Percentiles rank a stretch among this genome's conserved stretches.
phyloP scores from a whole-genome alignment of 768 basidiomycete genomes.

The Suillus placidus region DNA sequence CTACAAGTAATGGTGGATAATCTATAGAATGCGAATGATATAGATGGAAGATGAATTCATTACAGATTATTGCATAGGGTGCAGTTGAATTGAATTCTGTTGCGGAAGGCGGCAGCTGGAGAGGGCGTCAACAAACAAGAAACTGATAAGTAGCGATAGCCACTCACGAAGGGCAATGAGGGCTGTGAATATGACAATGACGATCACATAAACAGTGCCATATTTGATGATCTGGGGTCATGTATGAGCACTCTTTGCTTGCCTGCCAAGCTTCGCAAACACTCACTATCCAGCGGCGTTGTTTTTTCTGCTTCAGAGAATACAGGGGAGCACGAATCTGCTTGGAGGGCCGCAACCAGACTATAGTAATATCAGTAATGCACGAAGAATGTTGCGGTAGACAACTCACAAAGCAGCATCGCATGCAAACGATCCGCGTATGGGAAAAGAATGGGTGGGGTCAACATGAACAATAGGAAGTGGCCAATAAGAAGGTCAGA shows the following conservation, averaged over 20 bases:
- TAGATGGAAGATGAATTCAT: slow-evolving; percentile 34
- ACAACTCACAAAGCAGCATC: slow-evolving; percentile 79
- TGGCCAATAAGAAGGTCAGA: slow-evolving; percentile 91
- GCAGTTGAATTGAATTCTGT: slow-evolving; percentile 62
- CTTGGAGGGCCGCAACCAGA: slow-evolving; percentile 95
- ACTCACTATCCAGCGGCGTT: slow-evolving; percentile 87
- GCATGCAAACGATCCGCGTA: slow-evolving; percentile 93
- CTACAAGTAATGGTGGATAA: slow-evolving; percentile 34
- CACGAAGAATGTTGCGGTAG: background rate
- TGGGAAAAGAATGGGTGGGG: slow-evolving; percentile 85
- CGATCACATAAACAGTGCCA: slow-evolving; percentile 71
- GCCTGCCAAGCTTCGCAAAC: slow-evolving; percentile 5
- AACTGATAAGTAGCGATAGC: slow-evolving; percentile 11
- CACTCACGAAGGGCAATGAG: slow-evolving; percentile 79
- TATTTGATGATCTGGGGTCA: slow-evolving; percentile 75
- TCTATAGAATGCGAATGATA: slow-evolving; percentile 31
- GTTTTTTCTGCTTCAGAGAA: slow-evolving; percentile 85
- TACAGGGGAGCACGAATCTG: slow-evolving; percentile 93
- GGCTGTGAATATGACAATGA: slow-evolving; percentile 70
- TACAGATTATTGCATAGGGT: slow-evolving; percentile 69
- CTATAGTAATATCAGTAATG: slow-evolving; percentile 41
- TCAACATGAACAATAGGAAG: slow-evolving; percentile 87
- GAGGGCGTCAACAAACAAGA: slow-evolving; percentile 14
- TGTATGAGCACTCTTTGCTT: slow-evolving; percentile 16
- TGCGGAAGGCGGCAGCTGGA: slow-evolving; percentile 64